Base-by-base conservation (phyloP, 208 protist genomes). In the Leishmania gerbilli region DNA sequence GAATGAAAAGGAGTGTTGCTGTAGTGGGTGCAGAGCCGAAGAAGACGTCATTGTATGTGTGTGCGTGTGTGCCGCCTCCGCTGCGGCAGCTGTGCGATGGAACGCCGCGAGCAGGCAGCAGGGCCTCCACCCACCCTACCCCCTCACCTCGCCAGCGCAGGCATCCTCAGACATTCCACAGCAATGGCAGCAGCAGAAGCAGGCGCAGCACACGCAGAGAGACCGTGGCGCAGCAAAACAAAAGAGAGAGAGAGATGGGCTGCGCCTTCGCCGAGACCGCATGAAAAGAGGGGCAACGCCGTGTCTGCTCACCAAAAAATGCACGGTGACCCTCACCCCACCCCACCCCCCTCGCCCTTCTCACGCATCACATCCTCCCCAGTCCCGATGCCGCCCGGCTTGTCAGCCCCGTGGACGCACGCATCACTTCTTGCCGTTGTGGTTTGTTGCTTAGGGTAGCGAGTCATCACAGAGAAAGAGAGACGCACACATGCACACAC, bases 401-500 rank as follows among this genome's bases (percentile, higher is more conserved):
- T 62, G 56, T 62, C 56, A 24, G 56, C 56, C 5, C 56, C 56
- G 56, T 3, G 19, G 56, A n/a, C 19, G 24, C 5, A n/a, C 17
- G 17, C n/a, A 9, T 65, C n/a, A 2, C n/a, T 19, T 17, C n/a
- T 37, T 65, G n/a, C 42, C 49, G 34, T 5, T 6, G 3, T 13
- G 6, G 27, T 65, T 34, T 42, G 9, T 69, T 42, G 21, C 8
- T 69, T 69, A 69, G 34, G 4, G 34, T 42, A 45, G 27, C 64
- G 64, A 69, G 34, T 69, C 64, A 65, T 68, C 49, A 55, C 15
- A 62, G 15, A 31, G n/a, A 77, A 21, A 82, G 19, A 40, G 34
- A 17, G 31, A 58, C 21, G 31, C 60, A 79, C 55, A 1, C 37
- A 37, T 1, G 1, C 37, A 1, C 37, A 37, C 37, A 1, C 0